A percentile compares a stretch with the other conserved stretches of the same genome.
Conservation (phyloP, 371 early-diverging fungal species). For the Mortierella sp. region DNA sequence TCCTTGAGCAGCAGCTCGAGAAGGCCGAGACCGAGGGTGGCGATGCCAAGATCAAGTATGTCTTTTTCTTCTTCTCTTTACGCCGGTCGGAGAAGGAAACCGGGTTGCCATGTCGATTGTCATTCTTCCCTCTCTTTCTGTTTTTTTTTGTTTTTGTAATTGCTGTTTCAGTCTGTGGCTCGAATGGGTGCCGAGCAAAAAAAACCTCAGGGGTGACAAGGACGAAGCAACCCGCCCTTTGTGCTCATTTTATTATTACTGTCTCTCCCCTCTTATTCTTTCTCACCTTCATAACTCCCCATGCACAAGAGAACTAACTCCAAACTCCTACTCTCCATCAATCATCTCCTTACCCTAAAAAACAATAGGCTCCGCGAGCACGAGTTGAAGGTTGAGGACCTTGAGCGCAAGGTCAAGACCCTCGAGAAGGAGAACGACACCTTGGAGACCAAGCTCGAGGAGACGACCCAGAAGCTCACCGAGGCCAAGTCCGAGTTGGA, state of each 20-base stretch:
- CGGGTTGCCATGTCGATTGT: not conserved
- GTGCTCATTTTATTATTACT: not conserved
- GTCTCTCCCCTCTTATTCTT: not conserved
- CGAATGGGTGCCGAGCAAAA: not conserved
- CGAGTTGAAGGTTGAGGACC: conserved; percentile 50
- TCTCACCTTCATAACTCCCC: not conserved
- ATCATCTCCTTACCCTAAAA: not conserved
- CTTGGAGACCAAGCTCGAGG: conserved; percentile 31
- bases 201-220: not conserved
- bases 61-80: not conserved
- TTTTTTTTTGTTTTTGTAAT: not conserved
- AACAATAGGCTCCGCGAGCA: conserved; percentile 42
- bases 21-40: conserved; percentile 64
- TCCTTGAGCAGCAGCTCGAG: conserved; percentile 79
- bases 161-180: not conserved
- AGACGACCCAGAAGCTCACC: conserved; percentile 17
- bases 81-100: not conserved
- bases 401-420: conserved; percentile 39
- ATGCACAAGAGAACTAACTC: not conserved
- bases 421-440: conserved; percentile 38
- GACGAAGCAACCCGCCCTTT: not conserved
- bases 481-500: conserved; percentile 41
- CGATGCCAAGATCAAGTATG: conserved; percentile 47
- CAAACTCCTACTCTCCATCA: not conserved
- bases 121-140: not conserved